Conservation (phyloP, 2,329 filamentous ascomycete species). For the Fusarium buharicum region DNA sequence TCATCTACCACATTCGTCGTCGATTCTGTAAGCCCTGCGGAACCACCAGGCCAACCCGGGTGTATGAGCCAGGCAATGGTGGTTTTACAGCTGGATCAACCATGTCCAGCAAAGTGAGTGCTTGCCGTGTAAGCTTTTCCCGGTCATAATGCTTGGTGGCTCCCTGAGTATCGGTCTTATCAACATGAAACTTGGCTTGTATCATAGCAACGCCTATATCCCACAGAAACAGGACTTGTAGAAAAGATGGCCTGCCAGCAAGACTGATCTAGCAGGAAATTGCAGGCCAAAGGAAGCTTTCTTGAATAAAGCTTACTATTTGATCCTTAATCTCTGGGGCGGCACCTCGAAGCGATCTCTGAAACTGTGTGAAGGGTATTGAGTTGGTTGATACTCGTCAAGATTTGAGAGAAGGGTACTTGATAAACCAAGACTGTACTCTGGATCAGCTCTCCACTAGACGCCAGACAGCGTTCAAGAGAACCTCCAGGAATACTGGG, state of each 20-base stretch:
- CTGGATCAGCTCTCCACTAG: constrained; percentile 10
- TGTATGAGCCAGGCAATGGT: background rate
- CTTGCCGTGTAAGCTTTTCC: constrained; percentile 20
- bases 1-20: constrained; percentile 22
- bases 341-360: background rate
- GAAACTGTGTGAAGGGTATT: background rate
- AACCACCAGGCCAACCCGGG: constrained; percentile 5
- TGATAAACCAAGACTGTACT: constrained; percentile 5
- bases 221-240: constrained; percentile 21
- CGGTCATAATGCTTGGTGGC: constrained; percentile 6
- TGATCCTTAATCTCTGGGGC: constrained; percentile 9
- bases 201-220: background rate
- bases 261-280: constrained; percentile 1
- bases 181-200: background rate
- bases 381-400: background rate
- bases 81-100: background rate
- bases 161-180: background rate
- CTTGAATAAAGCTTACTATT: background rate
- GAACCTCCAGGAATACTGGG: background rate
- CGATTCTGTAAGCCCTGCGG: constrained; percentile 12
- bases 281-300: constrained; percentile 1
- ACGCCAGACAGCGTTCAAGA: background rate
- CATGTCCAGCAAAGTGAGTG: background rate
- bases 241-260: constrained; percentile 5
- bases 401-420: constrained; percentile 5